Evolutionary conservation across 805 yeast genomes (phyloP).

Genomic region (Lipomyces mesembrius): DNA sequence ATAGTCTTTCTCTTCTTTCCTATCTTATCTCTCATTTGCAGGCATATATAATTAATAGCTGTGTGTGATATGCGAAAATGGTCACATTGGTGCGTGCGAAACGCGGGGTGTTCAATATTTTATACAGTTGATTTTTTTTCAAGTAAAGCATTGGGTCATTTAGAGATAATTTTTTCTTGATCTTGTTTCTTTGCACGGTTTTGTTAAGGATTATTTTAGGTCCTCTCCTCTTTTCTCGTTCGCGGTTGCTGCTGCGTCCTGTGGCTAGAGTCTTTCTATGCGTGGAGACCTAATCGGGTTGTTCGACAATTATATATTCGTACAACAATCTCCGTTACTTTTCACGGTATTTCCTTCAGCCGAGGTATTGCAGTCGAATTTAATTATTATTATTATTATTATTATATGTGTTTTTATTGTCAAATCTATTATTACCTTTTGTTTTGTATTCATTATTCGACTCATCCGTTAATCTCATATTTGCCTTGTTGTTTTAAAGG

Average conservation of each 20-base stretch:
- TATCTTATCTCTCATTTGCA: neutral
- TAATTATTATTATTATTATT: no score
- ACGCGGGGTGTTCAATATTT: neutral
- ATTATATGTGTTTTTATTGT: no score
- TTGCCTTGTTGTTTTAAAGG: no score
- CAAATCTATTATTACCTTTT: no score
- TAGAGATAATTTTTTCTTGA: neutral
- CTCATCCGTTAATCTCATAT: no score
- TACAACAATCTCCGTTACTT: no score
- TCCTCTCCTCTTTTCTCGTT: neutral
- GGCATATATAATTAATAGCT: slow-evolving; percentile 1
- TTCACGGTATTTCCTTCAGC: no score
- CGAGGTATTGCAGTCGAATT: no score
- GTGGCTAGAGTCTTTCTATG: no score
- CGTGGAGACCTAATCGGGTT: no score
- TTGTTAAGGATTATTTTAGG: neutral
- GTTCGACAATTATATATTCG: no score
- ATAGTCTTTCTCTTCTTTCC: neutral
- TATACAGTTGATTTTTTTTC: neutral
- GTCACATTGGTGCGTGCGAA: neutral
- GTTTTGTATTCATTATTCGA: no score
- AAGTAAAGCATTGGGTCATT: neutral
- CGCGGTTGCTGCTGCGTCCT: neutral
- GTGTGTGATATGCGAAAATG: neutral
- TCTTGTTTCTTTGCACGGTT: slow-evolving; percentile 1